Base-by-base conservation (phyloP, 2,329 filamentous ascomycete species). In the Pseudogymnoascus sp. region DNA sequence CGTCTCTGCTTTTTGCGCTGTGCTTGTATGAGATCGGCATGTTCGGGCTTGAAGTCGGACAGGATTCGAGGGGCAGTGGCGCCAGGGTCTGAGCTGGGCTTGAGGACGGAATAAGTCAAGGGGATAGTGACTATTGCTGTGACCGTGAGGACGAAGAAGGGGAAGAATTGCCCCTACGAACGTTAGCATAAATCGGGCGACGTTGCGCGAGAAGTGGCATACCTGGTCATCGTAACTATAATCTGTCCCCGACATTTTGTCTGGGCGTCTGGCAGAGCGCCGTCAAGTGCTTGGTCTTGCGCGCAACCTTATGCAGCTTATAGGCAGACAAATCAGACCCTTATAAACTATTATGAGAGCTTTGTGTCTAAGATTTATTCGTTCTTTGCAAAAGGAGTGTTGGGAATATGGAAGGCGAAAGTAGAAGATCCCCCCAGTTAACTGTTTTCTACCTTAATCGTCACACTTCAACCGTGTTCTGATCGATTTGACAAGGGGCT, bases 191-290 rank as follows among this genome's bases (percentile, higher is more conserved):
- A 59, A 11, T 31, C 8, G 33, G 19, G 40, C 26, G 14, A 28
- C 22, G 38, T 59, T 6, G 11, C 22, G 62, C 38, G 62, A 37
- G 61, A 63, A 37, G 16, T 38, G 59, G 19, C 77, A 67, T 75
- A 89, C 89, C 85, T 95, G 87, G 75, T 96, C 90, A 84, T 99
- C 95, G 81, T 99, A 99, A 72, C 90, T 96, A 83, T 99, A 99
- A 78, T 98, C 93, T 73, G 90, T 73, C 60, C 71, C 70, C 67
- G 72, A 72, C 72, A 74, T 74, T 62, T 66, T 72, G 70, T 60
- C 56, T 60, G 37, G 56, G 56, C 56, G 37, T 40, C 56, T 60
- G 31, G 56, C 33, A 40, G 33, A 40, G 56, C 37, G 37, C 37
- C 56, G 56, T 40, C 56, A 60, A 60, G 28, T 38, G 7, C 3